A percentile compares a stretch with the other conserved stretches of the same genome.
Conservation (phyloP, 2,329 filamentous ascomycete species). For the Aspergillus nomiae region DNA sequence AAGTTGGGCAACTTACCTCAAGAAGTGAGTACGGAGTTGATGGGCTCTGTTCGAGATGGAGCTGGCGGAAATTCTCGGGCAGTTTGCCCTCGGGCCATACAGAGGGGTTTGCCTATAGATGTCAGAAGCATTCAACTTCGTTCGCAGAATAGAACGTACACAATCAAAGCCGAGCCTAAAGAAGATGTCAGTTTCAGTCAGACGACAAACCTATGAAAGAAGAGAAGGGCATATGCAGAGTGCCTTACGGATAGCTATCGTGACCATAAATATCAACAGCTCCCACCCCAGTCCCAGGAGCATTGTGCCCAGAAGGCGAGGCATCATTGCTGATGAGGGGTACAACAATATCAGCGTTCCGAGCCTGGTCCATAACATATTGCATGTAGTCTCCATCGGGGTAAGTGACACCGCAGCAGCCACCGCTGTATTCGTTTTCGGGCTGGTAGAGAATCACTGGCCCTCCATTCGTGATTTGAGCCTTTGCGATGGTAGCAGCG, state of each 20-base stretch:
- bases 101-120: conserved; percentile 53
- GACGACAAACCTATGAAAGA: not conserved
- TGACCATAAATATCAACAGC: conserved; percentile 68
- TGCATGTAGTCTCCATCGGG: conserved; percentile 70
- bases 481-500: conserved; percentile 67
- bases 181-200: not conserved
- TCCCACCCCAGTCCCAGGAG: conserved; percentile 61
- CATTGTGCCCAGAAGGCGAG: conserved; percentile 60
- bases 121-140: conserved; percentile 12
- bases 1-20: conserved; percentile 45
- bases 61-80: conserved; percentile 57
- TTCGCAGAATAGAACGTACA: conserved; percentile 21
- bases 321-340: conserved; percentile 78
- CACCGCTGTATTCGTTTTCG: conserved; percentile 75
- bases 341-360: conserved; percentile 69
- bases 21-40: conserved; percentile 66
- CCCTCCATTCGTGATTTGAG: conserved; percentile 80
- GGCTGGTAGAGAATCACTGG: conserved; percentile 78
- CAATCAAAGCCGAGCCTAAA: conserved; percentile 44
- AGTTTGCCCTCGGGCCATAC: conserved; percentile 61
- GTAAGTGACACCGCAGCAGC: conserved; percentile 54
- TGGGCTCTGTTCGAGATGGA: conserved; percentile 64
- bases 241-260: conserved; percentile 60
- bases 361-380: conserved; percentile 69
- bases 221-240: not conserved